Evolutionary conservation across 768 basidiomycete genomes (phyloP).

Genomic region (Rubroboletus satanas): DNA sequence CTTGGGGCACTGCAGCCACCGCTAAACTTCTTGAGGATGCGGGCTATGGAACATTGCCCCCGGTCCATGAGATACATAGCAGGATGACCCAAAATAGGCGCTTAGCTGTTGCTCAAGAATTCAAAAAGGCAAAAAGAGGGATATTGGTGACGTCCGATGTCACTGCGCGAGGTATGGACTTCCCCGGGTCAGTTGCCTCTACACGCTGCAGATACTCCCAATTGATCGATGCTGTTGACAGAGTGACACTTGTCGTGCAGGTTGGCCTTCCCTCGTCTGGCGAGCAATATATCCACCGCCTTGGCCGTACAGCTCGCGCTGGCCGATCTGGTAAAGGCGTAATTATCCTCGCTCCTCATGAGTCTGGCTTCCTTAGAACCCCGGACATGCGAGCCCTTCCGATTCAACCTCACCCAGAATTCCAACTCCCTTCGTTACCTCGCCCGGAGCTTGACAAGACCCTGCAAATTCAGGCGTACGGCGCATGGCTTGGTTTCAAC

Average conservation of each 20-base stretch:
- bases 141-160: slow-evolving; percentile 55
- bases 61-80: slow-evolving; percentile 54
- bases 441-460: slow-evolving; percentile 31
- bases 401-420: slow-evolving; percentile 32
- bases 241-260: slow-evolving; percentile 59
- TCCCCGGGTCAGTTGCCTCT: slow-evolving; percentile 44
- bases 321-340: slow-evolving; percentile 60
- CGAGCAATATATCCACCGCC: slow-evolving; percentile 77
- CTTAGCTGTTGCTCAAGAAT: slow-evolving; percentile 45
- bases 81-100: slow-evolving; percentile 49
- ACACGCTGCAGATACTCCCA: neutral
- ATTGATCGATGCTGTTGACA: slow-evolving; percentile 18
- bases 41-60: slow-evolving; percentile 29
- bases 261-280: slow-evolving; percentile 62
- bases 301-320: slow-evolving; percentile 75
- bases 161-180: slow-evolving; percentile 65
- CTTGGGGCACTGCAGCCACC: slow-evolving; percentile 49
- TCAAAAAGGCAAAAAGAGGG: slow-evolving; percentile 42
- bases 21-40: slow-evolving; percentile 34
- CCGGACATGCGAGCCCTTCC: slow-evolving; percentile 40
- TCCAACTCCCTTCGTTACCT: slow-evolving; percentile 27
- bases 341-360: slow-evolving; percentile 50
- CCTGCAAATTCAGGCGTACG: slow-evolving; percentile 49
- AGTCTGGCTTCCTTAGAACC: slow-evolving; percentile 44
- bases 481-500: slow-evolving; percentile 58